Base-by-base conservation (phyloP, 108 stramenopile genomes). In the Cyclotella baltica region DNA sequence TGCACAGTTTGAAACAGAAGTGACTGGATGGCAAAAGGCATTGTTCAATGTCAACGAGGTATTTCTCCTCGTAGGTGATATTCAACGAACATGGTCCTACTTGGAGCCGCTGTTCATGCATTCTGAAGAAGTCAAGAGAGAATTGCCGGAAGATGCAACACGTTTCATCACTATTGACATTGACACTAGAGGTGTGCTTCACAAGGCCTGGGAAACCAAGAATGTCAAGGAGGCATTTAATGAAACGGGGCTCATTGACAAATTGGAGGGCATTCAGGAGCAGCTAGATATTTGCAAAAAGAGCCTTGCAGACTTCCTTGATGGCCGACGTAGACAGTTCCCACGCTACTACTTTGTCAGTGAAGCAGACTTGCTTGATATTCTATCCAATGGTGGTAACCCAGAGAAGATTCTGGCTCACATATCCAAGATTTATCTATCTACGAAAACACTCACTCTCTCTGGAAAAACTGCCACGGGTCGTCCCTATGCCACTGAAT, bases 51-150 rank as follows among this genome's bases (percentile, higher is more conserved):
- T 88, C 57, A 86, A 66, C 58, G 92, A 95, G 58, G 87, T 92
- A 5, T 88, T 88, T 66, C 55, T 66, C 3, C 68, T 89, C 19
- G 58, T 92, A 19, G 69, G 64, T 18, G 89, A 90, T 29, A 92
- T 95, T 19, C 94, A 95, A 84, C 83, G 89, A n/a, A 89, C 87
- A 22, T 95, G 94, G 92, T 83, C 85, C 13, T 95, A 93, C 73
- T 83, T 95, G 36, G 94, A 92, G 81, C 90, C 94, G 20, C 83
- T 95, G 46, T 95, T 95, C 74, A 89, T 95, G 20, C 84, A 76
- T 10, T 91, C 90, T 10, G 94, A 93, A 9, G 94, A 95, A 66
- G 94, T 95, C 23, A 93, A 92, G 62, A 61, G 77, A 4, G 92
- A 93, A 67, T 80, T 95, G 19, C 94, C 94, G 3, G 91, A 92